phyloP scores from a whole-genome alignment of 345 rosid species.

The Corchorus olitorius region DNA sequence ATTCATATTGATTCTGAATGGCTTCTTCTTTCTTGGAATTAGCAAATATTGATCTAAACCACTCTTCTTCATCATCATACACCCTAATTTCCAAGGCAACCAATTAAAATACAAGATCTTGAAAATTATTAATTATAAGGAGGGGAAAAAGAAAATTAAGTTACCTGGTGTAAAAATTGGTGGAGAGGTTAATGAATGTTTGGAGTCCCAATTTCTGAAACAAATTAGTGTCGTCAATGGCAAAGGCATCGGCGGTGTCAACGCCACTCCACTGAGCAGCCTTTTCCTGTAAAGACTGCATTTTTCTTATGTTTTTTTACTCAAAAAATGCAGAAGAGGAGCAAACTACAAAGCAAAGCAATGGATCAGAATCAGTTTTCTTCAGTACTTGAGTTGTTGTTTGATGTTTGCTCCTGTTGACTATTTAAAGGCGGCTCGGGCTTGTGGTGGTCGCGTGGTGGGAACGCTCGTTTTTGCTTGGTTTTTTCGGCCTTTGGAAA shows the following conservation, averaged over 20 bases:
- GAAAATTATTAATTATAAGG: conserved; percentile 4
- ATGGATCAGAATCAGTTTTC: not conserved
- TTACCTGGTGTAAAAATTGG: conserved; percentile 87
- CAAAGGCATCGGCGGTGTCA: conserved; percentile 66
- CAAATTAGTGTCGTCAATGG: conserved; percentile 71
- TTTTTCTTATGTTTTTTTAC: conserved; percentile 17
- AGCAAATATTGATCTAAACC: conserved; percentile 80
- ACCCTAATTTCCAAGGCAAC: conserved; percentile 51
- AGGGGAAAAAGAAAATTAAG: not conserved
- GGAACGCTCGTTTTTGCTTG: conserved; percentile 21
- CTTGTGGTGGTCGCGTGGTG: conserved; percentile 36
- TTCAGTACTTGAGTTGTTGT: not conserved
- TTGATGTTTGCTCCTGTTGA: not conserved
- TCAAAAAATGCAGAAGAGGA: not conserved
- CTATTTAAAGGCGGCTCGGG: conserved; percentile 11
- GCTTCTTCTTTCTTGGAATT: conserved; percentile 85
- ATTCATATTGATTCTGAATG: conserved; percentile 86
- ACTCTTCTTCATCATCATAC: conserved; percentile 80
- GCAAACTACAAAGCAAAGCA: not conserved
- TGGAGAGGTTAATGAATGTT: conserved; percentile 78
- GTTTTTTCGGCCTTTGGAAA: not conserved
- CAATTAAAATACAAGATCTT: not conserved
- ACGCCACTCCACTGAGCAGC: conserved; percentile 92
- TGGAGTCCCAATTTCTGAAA: conserved; percentile 81
- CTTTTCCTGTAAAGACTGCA: conserved; percentile 85